These are phyloP conservation scores for Salvia miltiorrhiza DNA, from an alignment of 257 asterid genomes.

Conservation along the genomic window DNA sequence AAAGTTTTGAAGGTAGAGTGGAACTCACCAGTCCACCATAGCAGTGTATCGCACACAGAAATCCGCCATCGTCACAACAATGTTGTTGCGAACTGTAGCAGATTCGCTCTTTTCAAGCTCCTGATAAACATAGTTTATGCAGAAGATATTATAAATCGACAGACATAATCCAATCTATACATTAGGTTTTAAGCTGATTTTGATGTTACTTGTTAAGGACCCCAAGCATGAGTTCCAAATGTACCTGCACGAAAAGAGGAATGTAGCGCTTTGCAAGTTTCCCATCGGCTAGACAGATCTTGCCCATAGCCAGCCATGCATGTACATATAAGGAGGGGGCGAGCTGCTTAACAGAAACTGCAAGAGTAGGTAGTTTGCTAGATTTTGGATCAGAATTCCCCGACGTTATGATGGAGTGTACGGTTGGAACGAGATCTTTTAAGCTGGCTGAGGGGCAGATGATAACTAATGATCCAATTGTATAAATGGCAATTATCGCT, in stretches of 20 bases:
- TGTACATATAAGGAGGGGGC: constrained; percentile 76
- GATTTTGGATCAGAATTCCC: constrained; percentile 52
- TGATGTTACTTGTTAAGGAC: neutral
- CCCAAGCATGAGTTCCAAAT: constrained; percentile 8
- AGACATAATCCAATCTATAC: neutral
- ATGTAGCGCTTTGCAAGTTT: constrained; percentile 84
- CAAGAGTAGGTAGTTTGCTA: constrained; percentile 37
- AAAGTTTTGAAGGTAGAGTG: neutral
- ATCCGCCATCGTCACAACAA: constrained; percentile 87
- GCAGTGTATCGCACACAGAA: constrained; percentile 96
- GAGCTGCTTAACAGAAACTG: constrained; percentile 44
- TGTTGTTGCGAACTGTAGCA: constrained; percentile 86
- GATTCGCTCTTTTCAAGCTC: constrained; percentile 86
- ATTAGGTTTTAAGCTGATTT: neutral
- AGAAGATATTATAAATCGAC: constrained; percentile 17
- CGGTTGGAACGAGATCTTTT: constrained; percentile 51
- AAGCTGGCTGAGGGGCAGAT: constrained; percentile 69
- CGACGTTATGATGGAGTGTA: constrained; percentile 77
- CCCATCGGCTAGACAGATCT: constrained; percentile 91
- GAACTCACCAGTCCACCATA: constrained; percentile 81
- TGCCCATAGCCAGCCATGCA: constrained; percentile 93
- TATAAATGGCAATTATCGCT: constrained; percentile 66
- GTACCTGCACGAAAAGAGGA: constrained; percentile 97
- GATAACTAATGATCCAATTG: constrained; percentile 73
- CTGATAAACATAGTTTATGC: constrained; percentile 35